Evolutionary conservation across 257 asterid species (phyloP), one percentile per base, ranked within the genome.

Genomic region (Solanum corneliomulleri): DNA sequence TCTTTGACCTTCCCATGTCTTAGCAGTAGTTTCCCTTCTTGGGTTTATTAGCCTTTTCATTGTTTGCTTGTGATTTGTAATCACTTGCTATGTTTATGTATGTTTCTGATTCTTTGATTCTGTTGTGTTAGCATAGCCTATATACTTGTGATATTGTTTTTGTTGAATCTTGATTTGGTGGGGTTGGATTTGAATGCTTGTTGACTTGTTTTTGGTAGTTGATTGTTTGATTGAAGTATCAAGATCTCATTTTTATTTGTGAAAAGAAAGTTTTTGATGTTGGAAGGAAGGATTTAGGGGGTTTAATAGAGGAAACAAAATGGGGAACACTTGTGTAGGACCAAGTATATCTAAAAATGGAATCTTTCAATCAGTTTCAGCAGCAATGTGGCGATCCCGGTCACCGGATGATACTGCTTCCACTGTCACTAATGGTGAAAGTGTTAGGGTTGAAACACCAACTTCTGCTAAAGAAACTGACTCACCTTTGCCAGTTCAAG

Each of bases 241-340:
- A 84, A 84, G 80, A 84, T 84, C 64, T 25, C 42, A 16, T 84
- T 66, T 45, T 39, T 84, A 11, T 58, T 31, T 13, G 62, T 52
- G 62, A 52, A 52, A 52, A 52, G 4, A 52, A 18, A 41, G 80
- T 14, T 45, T 20, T 86, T 77, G 47, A n/a, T 42, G 87, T 23
- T 21, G 72, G 69, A 75, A 58, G 52, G 85, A 86, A 13, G 37
- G 77, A 75, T 8, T 16, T 39, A 72, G 23, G 29, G 39, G 25
- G 14, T 25, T 39, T 64, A 14, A 39, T 41, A 18, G 44, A 49
- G 78, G 69, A 77, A 77, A n/a, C 60, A 72, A 37, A 45, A 86
- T 86, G 88, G 88, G 88, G 52, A 86, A 86, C 71, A 86, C 86
- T 77, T 86, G 86, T 77, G 86, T 86, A 52, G 88, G 88, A 9